Base-by-base conservation (phyloP, 495 filamentous ascomycete species). In the Daldinia bambusicola region DNA sequence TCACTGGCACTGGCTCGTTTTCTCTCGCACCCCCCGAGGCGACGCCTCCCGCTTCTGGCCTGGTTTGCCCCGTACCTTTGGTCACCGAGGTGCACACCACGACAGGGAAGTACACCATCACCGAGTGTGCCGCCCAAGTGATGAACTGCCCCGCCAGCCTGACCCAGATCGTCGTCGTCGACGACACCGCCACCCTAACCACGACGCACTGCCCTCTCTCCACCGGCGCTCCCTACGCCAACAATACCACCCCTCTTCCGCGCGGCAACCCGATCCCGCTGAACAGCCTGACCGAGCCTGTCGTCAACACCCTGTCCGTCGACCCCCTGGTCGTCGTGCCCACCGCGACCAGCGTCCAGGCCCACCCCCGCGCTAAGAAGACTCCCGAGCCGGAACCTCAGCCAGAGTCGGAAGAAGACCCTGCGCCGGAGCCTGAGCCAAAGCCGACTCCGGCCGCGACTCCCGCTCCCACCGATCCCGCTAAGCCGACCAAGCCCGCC, bases 121-220 rank as follows among this genome's bases (percentile, higher is more conserved):
- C 75, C 0, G 63, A 58, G 12, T 77, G 75, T 68, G 72, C 71
- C 0, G 75, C 67, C 1, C 22, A 61, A 26, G 59, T 67, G 0
- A 45, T 67, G 31, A 74, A 77, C 67, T 77, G 75, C 55, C 75
- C 75, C 3, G 45, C 61, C 2, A 75, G 69, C 45, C 64, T 77
- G 9, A 53, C 73, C 26, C 73, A 75, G 37, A 53, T 75, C 4
- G 65, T 77, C 50, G 67, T 75, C 30, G 61, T 71, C 9, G 52
- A 67, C 12, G 38, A 70, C 32, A 22, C 64, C 13, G 55, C 57
- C 13, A 48, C 59, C 30, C 12, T 52, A 5, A 74, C 73, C 16
- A 57, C 64, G 0, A 52, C 66, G 1, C n/a, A 36, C 10, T 77
- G 75, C 43, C 63, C 75, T 8, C 32, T 65, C 4, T 52, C 57